phyloP scores from a whole-genome alignment of 2,329 filamentous ascomycete species.

The Talaromyces albobiverticillius region DNA sequence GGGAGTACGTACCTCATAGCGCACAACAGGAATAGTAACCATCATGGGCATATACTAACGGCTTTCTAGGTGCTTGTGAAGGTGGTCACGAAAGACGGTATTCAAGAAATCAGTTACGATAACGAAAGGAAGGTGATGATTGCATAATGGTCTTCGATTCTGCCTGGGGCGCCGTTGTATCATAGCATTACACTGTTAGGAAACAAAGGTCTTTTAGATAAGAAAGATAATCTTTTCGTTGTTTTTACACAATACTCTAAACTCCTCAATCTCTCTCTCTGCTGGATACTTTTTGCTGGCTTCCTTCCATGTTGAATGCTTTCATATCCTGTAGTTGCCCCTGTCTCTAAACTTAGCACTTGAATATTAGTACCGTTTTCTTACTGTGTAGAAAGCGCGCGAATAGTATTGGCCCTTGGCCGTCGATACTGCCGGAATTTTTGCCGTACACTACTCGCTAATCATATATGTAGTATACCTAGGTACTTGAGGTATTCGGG shows the following conservation, averaged over 20 bases:
- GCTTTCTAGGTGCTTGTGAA: constrained; percentile 63
- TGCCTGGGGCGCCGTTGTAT: constrained; percentile 29
- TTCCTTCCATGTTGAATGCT: no score
- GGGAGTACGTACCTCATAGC: constrained; percentile 59
- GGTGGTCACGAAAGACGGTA: constrained; percentile 90
- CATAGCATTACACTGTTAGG: constrained; percentile 23
- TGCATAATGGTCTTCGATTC: constrained; percentile 37
- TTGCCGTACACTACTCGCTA: no score
- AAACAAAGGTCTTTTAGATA: neutral
- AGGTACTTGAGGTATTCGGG: no score
- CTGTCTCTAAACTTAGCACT: no score
- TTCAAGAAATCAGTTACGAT: constrained; percentile 79
- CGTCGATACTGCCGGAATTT: no score
- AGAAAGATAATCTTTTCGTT: neutral
- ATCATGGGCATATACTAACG: neutral
- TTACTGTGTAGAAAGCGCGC: no score
- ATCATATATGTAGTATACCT: no score
- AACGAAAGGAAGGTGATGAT: constrained; percentile 63
- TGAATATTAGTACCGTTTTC: no score
- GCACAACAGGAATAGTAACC: neutral
- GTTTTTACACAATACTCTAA: neutral
- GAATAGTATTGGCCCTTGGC: no score
- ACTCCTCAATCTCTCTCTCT: neutral
- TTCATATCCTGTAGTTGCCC: no score
- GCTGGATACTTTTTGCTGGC: no score